Evolutionary conservation across 148 eudicot genomes (phyloP).

Genomic region (Dysphania ambrosioides): DNA sequence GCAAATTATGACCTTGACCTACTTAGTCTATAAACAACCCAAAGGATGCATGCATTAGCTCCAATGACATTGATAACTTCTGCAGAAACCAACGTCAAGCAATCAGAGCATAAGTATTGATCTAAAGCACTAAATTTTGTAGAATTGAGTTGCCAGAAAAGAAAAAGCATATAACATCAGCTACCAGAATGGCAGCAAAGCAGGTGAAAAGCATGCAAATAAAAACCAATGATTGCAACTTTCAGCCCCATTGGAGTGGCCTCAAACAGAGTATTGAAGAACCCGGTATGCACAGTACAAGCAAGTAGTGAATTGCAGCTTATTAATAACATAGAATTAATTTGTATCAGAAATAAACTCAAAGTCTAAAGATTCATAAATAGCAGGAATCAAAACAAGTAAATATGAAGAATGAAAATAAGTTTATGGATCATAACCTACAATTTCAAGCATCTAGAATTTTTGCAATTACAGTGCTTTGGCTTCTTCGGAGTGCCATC

Average conservation of each 20-base stretch:
- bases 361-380: neutral
- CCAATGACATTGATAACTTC: neutral
- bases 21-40: neutral
- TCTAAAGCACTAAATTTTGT: neutral
- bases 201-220: neutral
- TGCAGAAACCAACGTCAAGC: neutral
- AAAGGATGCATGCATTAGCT: neutral
- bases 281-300: neutral
- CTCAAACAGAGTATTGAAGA: neutral
- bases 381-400: neutral
- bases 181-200: neutral
- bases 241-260: neutral
- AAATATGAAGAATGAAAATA: too few relatives aligned
- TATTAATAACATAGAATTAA: neutral
- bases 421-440: constrained; percentile 30
- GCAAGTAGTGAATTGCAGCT: neutral
- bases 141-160: neutral
- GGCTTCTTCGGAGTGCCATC: constrained; percentile 54
- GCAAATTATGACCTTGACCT: neutral
- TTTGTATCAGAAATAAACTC: neutral
- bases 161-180: neutral
- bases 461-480: constrained; percentile 67
- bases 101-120: neutral
- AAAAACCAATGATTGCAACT: neutral
- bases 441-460: constrained; percentile 77